These are phyloP conservation scores for Entoloma clypeatum DNA, from an alignment of 1,284 basidiomycete species.

Conservation along the genomic window DNA sequence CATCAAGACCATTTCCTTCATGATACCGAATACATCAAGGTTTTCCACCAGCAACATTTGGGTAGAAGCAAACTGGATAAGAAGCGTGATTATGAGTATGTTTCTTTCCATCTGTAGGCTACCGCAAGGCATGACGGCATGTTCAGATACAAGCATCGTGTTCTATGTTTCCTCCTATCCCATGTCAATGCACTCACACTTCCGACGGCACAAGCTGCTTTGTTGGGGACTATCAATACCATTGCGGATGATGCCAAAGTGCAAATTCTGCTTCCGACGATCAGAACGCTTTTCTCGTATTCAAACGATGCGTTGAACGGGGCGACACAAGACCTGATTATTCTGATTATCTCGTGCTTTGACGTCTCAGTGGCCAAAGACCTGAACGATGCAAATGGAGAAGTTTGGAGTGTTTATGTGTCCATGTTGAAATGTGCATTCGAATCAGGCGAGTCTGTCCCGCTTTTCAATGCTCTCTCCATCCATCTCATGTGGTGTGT, in stretches of 20 bases:
- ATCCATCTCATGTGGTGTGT: too few species aligned
- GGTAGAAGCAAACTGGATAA: constrained; percentile 44
- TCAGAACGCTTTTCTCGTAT: constrained; percentile 40
- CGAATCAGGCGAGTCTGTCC: constrained; percentile 37
- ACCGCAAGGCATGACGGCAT: constrained; percentile 4
- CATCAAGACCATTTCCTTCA: constrained; percentile 63
- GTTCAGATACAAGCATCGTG: constrained; percentile 66
- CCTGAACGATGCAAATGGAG: constrained; percentile 43
- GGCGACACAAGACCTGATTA: constrained; percentile 35
- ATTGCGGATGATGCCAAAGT: constrained; percentile 67
- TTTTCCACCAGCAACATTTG: constrained; percentile 64
- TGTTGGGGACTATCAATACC: constrained; percentile 58
- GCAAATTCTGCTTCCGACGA: constrained; percentile 59
- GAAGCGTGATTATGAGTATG: constrained; percentile 65
- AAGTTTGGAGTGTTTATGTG: constrained; percentile 48
- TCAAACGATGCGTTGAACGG: constrained; percentile 16
- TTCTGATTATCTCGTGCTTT: constrained; percentile 53
- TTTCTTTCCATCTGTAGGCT: constrained; percentile 10
- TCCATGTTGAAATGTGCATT: constrained; percentile 44
- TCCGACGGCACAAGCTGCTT: constrained; percentile 44
- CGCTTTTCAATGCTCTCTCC: neutral
- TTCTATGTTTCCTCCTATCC: constrained; percentile 80
- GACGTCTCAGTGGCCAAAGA: constrained; percentile 43
- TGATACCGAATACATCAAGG: constrained; percentile 61
- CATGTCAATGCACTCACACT: constrained; percentile 69